phyloP scores from a whole-genome alignment of 305 asterid species.

The Plantago rigida region DNA sequence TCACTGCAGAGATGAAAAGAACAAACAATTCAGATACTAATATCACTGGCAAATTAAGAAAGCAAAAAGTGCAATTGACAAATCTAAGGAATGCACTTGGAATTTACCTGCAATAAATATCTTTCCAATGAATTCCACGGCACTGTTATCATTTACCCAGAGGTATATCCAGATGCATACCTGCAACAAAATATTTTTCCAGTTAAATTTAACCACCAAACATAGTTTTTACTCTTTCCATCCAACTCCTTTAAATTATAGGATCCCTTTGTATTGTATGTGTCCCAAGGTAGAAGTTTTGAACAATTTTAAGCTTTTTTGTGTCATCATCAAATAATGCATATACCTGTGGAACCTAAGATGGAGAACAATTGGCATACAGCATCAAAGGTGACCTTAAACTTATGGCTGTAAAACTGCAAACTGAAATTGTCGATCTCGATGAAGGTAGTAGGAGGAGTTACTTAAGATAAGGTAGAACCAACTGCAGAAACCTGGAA shows the following conservation, averaged over 20 bases:
- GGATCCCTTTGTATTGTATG: not conserved
- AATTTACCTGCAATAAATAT: conserved; percentile 78
- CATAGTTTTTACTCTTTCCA: not conserved
- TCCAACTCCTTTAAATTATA: not conserved
- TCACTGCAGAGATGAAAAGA: conserved; percentile 53
- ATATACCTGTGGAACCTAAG: not conserved
- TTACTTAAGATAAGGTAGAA: too few species aligned
- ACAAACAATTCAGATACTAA: conserved; percentile 17
- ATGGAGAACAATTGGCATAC: not conserved
- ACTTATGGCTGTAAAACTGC: not conserved
- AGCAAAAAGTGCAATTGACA: conserved; percentile 18
- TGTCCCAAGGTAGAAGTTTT: not conserved
- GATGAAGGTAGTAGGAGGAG: not conserved
- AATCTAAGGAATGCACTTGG: conserved; percentile 9
- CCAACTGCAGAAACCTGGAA: too few species aligned
- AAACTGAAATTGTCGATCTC: not conserved
- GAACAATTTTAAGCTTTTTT: conserved; percentile 3
- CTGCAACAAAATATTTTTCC: conserved; percentile 36
- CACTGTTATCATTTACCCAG: conserved; percentile 65
- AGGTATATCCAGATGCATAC: conserved; percentile 74
- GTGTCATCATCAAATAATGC: conserved; percentile 1
- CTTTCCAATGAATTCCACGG: conserved; percentile 65
- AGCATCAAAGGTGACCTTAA: not conserved
- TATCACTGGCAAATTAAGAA: conserved; percentile 15
- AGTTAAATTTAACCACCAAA: conserved; percentile 22